Percentiles rank a stretch among this genome's conserved stretches.
Conservation (phyloP, 805 yeast species). For the Candida insectalens region DNA sequence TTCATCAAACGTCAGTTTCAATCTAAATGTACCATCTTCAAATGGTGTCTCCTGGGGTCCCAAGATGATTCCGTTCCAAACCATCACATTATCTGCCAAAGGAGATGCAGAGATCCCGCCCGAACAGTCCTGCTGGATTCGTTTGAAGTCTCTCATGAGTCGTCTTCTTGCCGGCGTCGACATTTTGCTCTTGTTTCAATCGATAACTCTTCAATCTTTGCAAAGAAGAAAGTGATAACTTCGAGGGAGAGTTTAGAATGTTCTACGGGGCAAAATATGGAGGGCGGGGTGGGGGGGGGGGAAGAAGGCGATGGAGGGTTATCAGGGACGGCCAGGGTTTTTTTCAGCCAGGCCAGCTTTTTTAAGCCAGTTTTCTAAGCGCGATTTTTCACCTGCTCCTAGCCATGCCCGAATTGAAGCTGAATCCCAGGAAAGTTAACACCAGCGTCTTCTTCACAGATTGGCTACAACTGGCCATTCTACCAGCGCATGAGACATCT, state of each 20-base stretch:
- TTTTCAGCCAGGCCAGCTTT: no score
- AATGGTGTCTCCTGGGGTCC: conserved; percentile 98
- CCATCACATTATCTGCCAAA: conserved; percentile 92
- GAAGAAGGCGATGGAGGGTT: not conserved
- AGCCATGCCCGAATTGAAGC: no score
- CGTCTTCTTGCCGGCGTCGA: conserved; percentile 98
- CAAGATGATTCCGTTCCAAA: conserved; percentile 95
- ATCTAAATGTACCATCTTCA: conserved; percentile 93
- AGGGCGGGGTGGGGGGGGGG: not conserved
- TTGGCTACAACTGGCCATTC: no score
- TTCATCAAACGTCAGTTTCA: conserved; percentile 84
- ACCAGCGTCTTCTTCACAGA: no score
- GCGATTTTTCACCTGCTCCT: no score
- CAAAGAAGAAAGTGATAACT: not conserved
- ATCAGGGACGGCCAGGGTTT: not conserved
- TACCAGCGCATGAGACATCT: no score
- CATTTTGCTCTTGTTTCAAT: conserved; percentile 48
- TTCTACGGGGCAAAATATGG: not conserved
- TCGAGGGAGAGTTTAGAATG: no score
- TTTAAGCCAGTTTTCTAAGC: no score
- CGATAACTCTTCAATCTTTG: not conserved
- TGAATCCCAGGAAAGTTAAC: no score
- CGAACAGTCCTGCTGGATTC: conserved; percentile 97
- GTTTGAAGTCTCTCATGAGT: conserved; percentile 96
- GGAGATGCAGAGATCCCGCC: conserved; percentile 98